A percentile compares a stretch with the other conserved stretches of the same genome.
Evolutionary conservation across 345 rosid genomes (phyloP).

Genomic region (Lumnitzera littorea): DNA sequence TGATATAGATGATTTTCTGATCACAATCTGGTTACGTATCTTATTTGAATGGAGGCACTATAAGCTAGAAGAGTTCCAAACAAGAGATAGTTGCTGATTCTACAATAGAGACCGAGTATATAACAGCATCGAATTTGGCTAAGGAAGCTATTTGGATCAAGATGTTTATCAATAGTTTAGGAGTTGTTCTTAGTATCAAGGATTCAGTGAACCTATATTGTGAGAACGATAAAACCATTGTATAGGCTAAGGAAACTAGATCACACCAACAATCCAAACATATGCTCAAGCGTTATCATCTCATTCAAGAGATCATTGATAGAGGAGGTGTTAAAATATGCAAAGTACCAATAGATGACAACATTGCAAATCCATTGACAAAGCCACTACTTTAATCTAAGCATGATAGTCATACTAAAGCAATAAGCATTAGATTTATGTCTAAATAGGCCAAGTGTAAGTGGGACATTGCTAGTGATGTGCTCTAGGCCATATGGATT

Average conservation of each 20-base stretch:
- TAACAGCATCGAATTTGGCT: not conserved
- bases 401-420: too few species aligned
- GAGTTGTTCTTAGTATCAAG: not conserved
- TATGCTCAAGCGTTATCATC: not conserved
- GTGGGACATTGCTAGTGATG: too few species aligned
- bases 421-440: too few species aligned
- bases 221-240: not conserved
- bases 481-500: too few species aligned
- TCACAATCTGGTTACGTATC: not conserved
- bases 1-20: not conserved
- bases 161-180: not conserved
- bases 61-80: not conserved
- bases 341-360: too few species aligned
- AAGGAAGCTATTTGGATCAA: slow-evolving; percentile 1
- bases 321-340: too few species aligned
- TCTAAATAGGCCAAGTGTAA: too few species aligned
- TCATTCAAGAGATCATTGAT: not conserved
- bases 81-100: not conserved
- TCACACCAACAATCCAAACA: not conserved
- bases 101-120: not conserved
- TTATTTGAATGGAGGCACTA: not conserved
- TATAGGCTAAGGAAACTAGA: not conserved
- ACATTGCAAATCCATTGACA: too few species aligned
- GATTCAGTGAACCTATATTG: not conserved
- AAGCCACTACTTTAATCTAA: too few species aligned